Evolutionary conservation across 2,329 filamentous ascomycete species (phyloP), one percentile per base, ranked within the genome.

Genomic region (Calonectria pseudoreteaudii): DNA sequence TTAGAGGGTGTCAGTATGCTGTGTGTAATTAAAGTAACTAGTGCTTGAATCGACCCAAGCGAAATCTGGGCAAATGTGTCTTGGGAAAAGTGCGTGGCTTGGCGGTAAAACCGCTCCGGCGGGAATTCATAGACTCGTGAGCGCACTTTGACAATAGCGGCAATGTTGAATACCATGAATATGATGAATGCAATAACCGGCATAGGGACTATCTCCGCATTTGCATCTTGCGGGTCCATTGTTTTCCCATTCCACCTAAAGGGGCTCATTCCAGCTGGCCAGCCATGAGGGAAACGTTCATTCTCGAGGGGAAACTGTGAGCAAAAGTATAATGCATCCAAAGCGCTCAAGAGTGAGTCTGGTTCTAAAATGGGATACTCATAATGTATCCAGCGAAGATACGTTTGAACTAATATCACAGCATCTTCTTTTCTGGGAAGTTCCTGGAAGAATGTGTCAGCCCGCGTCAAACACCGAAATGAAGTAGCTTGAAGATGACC

Each of bases 151-250:
- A 85, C 74, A 8, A 82, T 83, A 8, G 84, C 81, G 2, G 81
- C 81, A 18, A 85, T 77, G 23, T 82, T 84, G 50, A 86, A 82
- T 0, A 81, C 80, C 79, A 85, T 82, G 60, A 85, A 84, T 0
- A 85, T 50, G 31, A 84, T 82, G 26, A 84, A 84, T 0, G 80
- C 78, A 36, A 81, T 77, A 1, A 75, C 78, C 1, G 80, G 77
- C 67, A 83, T 76, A 1, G 79, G 64, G 2, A 70, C 47, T 31
- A 58, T 56, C 14, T 74, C 64, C 3, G 62, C 28, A 0, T 64
- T 68, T 2, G 72, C 20, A 14, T 70, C 56, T 10, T 66, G 31
- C 0, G 75, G 73, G 20, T 47, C 36, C 8, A 76, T 58, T 6
- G 66, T 44, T 9, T 74, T 66, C 8, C 78, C 79, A 26, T 80